Evolutionary conservation across 148 eudicot genomes (phyloP).

Genomic region (Rhododendron vialii): DNA sequence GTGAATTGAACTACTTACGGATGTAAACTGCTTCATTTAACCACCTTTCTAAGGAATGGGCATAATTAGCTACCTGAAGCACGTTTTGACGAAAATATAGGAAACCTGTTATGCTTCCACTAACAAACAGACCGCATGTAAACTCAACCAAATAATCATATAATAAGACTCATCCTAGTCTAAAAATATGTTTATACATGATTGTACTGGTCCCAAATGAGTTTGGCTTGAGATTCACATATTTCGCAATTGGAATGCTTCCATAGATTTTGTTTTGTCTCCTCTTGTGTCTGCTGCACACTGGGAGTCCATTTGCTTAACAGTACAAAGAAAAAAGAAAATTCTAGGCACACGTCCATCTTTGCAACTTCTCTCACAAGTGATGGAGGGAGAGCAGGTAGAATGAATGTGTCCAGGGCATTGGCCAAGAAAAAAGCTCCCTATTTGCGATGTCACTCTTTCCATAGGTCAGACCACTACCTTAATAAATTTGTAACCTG

Average conservation of each 20-base stretch:
- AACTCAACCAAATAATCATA: neutral
- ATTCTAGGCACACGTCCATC: neutral
- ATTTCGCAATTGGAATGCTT: neutral
- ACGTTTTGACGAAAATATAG: neutral
- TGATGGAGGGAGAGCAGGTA: neutral
- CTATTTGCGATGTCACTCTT: no score
- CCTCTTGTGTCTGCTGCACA: neutral
- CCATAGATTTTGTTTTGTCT: neutral
- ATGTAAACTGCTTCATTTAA: neutral
- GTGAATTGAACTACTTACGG: neutral
- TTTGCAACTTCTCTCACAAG: neutral
- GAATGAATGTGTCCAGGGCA: no score
- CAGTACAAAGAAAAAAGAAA: neutral
- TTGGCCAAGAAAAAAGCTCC: no score
- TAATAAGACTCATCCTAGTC: neutral
- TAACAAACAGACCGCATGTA: neutral
- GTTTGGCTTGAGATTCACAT: neutral
- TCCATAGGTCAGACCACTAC: no score
- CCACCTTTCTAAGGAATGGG: neutral
- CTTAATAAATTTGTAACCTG: neutral
- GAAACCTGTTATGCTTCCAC: neutral
- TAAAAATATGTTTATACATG: neutral
- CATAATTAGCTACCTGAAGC: neutral
- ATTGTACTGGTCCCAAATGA: neutral
- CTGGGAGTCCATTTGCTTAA: neutral